Evolutionary conservation across 164 flowering plant genomes (phyloP).

Genomic region (Tinospora cordifolia): DNA sequence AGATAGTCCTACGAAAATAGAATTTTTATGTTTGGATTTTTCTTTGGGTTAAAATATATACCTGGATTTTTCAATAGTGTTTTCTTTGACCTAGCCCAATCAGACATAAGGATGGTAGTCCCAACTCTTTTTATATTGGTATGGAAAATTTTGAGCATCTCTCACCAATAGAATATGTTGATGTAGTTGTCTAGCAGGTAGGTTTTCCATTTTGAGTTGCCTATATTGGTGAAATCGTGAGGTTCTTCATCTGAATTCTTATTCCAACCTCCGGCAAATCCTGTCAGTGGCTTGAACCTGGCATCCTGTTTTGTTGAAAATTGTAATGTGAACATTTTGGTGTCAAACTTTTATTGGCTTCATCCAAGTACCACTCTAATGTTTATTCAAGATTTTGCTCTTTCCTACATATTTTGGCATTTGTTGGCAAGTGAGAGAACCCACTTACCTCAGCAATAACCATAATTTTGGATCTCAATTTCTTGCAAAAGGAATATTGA

Average conservation of each 20-base stretch:
- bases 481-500: not conserved
- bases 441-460: not conserved
- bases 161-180: too few relatives aligned
- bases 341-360: not conserved
- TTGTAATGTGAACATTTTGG: not conserved
- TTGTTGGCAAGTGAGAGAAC: not conserved
- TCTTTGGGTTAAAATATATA: too few relatives aligned
- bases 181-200: too few relatives aligned
- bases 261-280: not conserved
- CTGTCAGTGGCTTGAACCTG: not conserved
- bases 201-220: not conserved
- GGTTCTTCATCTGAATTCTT: not conserved
- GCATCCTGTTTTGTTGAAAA: not conserved
- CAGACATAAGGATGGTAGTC: too few relatives aligned
- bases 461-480: not conserved
- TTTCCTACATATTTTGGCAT: not conserved
- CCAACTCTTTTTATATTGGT: too few relatives aligned
- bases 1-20: too few relatives aligned
- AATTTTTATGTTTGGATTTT: too few relatives aligned
- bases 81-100: too few relatives aligned
- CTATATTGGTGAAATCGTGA: not conserved
- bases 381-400: not conserved
- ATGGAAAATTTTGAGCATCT: too few relatives aligned
- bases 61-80: too few relatives aligned
- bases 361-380: not conserved